These are phyloP conservation scores for Corynascus novoguineensis DNA, from an alignment of 495 filamentous ascomycete genomes.

Conservation along the genomic window DNA sequence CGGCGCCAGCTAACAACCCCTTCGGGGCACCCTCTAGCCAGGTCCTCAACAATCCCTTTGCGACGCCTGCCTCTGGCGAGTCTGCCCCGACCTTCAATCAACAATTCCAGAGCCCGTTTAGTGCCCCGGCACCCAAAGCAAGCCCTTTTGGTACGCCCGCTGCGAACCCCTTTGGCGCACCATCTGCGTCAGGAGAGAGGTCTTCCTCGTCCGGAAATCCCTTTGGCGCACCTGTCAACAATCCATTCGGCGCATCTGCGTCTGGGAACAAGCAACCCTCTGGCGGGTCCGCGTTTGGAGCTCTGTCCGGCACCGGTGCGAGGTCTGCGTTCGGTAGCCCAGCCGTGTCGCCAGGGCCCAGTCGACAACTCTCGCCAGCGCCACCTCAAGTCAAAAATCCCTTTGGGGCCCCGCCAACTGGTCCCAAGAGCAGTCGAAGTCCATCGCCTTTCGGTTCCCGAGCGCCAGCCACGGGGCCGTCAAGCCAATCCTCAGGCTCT, in stretches of 20 bases:
- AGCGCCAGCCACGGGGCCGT: constrained; percentile 2
- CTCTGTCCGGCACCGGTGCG: background rate
- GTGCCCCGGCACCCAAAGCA: background rate
- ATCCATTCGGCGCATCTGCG: too few species aligned
- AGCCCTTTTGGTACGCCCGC: constrained; percentile 11
- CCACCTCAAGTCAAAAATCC: background rate
- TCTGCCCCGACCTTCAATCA: background rate
- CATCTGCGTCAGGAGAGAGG: background rate
- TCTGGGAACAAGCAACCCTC: too few species aligned
- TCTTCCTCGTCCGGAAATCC: constrained; percentile 3
- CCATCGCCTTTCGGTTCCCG: constrained; percentile 13
- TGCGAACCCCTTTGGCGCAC: constrained; percentile 1
- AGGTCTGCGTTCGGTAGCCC: constrained; percentile 11
- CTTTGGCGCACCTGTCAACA: background rate
- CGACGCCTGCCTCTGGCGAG: constrained; percentile 1
- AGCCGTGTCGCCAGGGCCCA: constrained; percentile 5
- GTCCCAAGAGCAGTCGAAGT: background rate
- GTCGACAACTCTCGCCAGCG: constrained; percentile 4
- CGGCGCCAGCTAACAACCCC: constrained; percentile 26
- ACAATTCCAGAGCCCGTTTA: constrained; percentile 13
- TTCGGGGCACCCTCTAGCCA: constrained; percentile 23
- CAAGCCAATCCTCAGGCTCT: background rate
- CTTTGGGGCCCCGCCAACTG: background rate
- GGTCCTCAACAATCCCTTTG: constrained; percentile 8
- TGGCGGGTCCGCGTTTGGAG: too few species aligned